Evolutionary conservation across 768 basidiomycete genomes (phyloP).

Genomic region (Collybia sordida): DNA sequence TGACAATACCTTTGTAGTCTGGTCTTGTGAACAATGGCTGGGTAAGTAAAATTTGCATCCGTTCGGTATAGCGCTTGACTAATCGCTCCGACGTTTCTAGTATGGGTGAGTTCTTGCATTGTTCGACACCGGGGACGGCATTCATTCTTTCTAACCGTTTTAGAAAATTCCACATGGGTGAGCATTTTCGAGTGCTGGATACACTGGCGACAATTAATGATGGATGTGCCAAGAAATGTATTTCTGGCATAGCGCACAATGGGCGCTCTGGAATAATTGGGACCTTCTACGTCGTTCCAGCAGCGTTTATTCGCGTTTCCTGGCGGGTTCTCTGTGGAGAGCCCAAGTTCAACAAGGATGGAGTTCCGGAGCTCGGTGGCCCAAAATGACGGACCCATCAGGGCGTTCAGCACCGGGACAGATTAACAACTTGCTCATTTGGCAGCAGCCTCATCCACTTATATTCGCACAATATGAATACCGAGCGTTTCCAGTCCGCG

Average conservation of each 20-base stretch:
- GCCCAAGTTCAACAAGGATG: constrained; percentile 55
- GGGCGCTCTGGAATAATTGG: constrained; percentile 64
- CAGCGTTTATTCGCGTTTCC: constrained; percentile 46
- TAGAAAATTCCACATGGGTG: constrained; percentile 61
- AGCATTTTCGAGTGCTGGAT: constrained; percentile 24
- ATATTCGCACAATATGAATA: constrained; percentile 60
- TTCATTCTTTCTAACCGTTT: constrained; percentile 9
- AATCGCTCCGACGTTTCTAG: constrained; percentile 12
- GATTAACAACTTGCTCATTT: constrained; percentile 63
- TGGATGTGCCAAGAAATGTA: constrained; percentile 39
- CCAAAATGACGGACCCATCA: constrained; percentile 62
- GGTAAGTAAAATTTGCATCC: constrained; percentile 30
- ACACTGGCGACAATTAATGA: neutral
- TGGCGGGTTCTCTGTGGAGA: constrained; percentile 41
- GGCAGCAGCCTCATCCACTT: constrained; percentile 62
- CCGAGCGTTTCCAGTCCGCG: constrained; percentile 38
- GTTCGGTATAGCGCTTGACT: no score
- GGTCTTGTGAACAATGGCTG: constrained; percentile 57
- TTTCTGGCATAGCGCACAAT: constrained; percentile 60
- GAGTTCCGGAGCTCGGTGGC: constrained; percentile 56
- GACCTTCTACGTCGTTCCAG: constrained; percentile 48
- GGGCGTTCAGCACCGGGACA: constrained; percentile 59
- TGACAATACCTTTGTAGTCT: constrained; percentile 29
- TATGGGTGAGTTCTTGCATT: constrained; percentile 30
- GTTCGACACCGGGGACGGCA: no score